Base-by-base conservation (phyloP, 495 filamentous ascomycete species). In the Podospora fimiseda region DNA sequence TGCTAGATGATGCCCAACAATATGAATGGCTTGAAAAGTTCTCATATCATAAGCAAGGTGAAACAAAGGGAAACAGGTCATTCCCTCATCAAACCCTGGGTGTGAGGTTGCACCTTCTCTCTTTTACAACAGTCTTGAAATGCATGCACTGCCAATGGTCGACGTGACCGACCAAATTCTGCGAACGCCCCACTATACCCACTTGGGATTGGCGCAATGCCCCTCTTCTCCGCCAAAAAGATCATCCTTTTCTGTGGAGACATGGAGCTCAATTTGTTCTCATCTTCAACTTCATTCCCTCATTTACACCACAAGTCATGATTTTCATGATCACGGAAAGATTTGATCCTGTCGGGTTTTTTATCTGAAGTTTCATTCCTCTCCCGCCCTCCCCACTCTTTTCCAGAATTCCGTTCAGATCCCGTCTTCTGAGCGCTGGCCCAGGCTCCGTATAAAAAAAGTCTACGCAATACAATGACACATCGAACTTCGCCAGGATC, bases 371-470 rank as follows among this genome's bases (percentile, higher is more conserved):
- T 48, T 33, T 42, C n/a, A 33, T 33, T 11, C 27, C 11, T 43
- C 22, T 22, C 51, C 43, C 38, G 43, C 43, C 44, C 20, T 48
- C 43, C 13, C 49, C 51, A 27, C 43, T 46, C 24, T 47, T 23
- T 44, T 47, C n/a, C 18, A 16, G 13, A 23, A 11, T 16, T n/a
- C 1, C 16, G 8, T 19, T 33, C 9, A 27, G 11, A 42, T 51
- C 14, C 15, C 36, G 23, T 46, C 15, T 4, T 9, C 23, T 18
- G 22, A 22, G 2, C 2, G 18, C 0, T 43, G 9, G 14, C 9
- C 49, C 20, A 37, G 40, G 50, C 24, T 42, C 33, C 48, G 55
- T 48, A 42, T 18, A 19, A 45, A 21, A 45, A n/a, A n/a, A n/a
- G n/a, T n/a, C n/a, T n/a, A n/a, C n/a, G n/a, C n/a, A n/a, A n/a